These are phyloP conservation scores for Aspergillus puulaauensis DNA, from an alignment of 2,329 filamentous ascomycete genomes.

Conservation along the genomic window DNA sequence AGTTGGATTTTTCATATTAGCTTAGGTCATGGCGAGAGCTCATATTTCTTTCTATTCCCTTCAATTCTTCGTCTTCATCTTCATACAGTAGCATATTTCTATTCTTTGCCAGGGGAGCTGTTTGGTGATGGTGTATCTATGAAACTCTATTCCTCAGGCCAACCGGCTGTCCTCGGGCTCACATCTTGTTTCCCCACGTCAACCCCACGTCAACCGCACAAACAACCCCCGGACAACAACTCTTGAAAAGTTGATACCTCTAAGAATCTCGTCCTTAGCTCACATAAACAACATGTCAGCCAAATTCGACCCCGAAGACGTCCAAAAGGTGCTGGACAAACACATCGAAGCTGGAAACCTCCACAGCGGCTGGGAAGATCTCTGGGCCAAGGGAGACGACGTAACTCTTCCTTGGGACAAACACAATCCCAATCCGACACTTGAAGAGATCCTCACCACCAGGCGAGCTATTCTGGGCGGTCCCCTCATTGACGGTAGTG, in stretches of 20 bases:
- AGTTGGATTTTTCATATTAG: slow-evolving; percentile 15
- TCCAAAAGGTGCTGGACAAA: slow-evolving; percentile 8
- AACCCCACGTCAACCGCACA: background rate
- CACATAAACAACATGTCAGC: background rate
- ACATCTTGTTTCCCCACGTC: background rate
- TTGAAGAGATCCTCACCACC: slow-evolving; percentile 54
- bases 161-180: no score
- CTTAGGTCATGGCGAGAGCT: background rate
- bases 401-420: slow-evolving; percentile 59
- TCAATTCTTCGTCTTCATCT: background rate
- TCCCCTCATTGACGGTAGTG: slow-evolving; percentile 21
- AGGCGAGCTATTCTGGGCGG: slow-evolving; percentile 38
- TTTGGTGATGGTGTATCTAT: background rate
- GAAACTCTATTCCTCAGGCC: background rate
- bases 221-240: background rate
- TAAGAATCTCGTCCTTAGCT: background rate
- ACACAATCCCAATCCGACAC: slow-evolving; percentile 57
- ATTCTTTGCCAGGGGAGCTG: background rate
- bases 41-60: background rate
- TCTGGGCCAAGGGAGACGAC: slow-evolving; percentile 54
- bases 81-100: background rate
- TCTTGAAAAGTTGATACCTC: background rate
- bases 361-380: slow-evolving; percentile 50
- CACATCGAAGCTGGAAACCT: slow-evolving; percentile 5
- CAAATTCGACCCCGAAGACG: background rate